A percentile compares a stretch with the other conserved stretches of the same genome.
phyloP scores from a whole-genome alignment of 1,139 yeast genomes.

The Saccharomyces hybrid region DNA sequence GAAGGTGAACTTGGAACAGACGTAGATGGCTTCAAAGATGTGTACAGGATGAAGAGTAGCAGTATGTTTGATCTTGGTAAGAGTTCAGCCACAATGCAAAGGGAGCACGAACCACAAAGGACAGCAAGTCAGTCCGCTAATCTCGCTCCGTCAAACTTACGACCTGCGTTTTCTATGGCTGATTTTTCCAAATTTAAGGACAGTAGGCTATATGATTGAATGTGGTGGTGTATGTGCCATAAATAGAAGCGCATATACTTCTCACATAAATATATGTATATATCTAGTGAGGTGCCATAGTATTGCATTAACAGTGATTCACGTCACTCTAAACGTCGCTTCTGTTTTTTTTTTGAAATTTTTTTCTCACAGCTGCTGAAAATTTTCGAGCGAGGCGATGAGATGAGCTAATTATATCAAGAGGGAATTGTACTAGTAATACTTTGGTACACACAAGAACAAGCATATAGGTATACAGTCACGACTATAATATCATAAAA shows the following conservation, averaged over 20 bases:
- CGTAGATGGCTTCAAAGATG: conserved; percentile 12
- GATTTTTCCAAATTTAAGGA: conserved; percentile 26
- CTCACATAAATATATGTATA: neutral
- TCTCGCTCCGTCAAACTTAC: conserved; percentile 6
- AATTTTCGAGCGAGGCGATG: conserved; percentile 17
- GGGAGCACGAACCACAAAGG: neutral
- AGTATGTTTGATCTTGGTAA: conserved; percentile 22
- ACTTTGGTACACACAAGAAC: neutral
- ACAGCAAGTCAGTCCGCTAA: conserved; percentile 4
- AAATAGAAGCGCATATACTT: neutral
- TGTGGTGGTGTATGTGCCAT: neutral
- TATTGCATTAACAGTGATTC: neutral
- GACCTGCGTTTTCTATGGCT: conserved; percentile 26
- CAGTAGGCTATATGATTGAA: conserved; percentile 10
- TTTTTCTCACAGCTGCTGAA: conserved; percentile 7
- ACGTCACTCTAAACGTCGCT: conserved; percentile 5
- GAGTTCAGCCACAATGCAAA: conserved; percentile 1
- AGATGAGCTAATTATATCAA: conserved; percentile 11
- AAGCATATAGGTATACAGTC: neutral
- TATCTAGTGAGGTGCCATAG: neutral
- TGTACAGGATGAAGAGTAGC: conserved; percentile 22
- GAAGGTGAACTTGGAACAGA: conserved; percentile 5
- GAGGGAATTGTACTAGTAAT: neutral
- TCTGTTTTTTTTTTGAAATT: neutral
- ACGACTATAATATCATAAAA: conserved; percentile 4